Base-by-base conservation (phyloP, 2,329 filamentous ascomycete species). In the Colletotrichum zoysiae region DNA sequence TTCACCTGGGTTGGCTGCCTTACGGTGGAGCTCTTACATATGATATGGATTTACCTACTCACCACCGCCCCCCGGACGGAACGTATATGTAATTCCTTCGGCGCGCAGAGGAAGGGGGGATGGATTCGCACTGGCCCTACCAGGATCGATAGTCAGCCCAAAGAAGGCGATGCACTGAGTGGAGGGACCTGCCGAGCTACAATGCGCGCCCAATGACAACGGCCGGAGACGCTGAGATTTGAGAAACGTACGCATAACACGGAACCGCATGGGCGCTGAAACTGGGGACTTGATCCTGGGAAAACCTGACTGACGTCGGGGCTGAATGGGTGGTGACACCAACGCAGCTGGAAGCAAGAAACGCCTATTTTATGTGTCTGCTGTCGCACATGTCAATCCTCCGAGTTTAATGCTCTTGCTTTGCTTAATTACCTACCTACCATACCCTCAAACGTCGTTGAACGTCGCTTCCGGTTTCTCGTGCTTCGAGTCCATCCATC, bases 391-490 rank as follows among this genome's bases (percentile, higher is more conserved):
- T 20, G n/a, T 59, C 20, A 16, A 23, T 26, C 48, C 55, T 23
- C 44, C 20, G 33, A 11, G 23, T 60, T 64, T 55, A 33, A 71
- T 33, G 69, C 69, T 69, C 62, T 48, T 33, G 63, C 42, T 53
- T 18, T 33, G 42, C 30, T 3, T 44, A 51, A 23, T 59, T 16
- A 42, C 8, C 35, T 16, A 42, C 8, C 35, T 38, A 38, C 30
- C 30, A 30, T 30, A 30, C 35, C 7, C 35, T 38, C 35, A 7
- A 33, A 35, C 30, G 30, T 51, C 23, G n/a, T n/a, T 9, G 18
- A 20, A 4, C 20, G 5, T 69, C 65, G 53, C 59, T 69, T 65
- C 69, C 69, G 69, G 53, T 44, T 71, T 71, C 35, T 53, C 38
- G 30, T 59, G 23, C 53, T 30, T 66, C 38, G 48, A 50, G 9